These are phyloP conservation scores for Salix viminalis DNA, from an alignment of 345 rosid species.

Conservation along the genomic window DNA sequence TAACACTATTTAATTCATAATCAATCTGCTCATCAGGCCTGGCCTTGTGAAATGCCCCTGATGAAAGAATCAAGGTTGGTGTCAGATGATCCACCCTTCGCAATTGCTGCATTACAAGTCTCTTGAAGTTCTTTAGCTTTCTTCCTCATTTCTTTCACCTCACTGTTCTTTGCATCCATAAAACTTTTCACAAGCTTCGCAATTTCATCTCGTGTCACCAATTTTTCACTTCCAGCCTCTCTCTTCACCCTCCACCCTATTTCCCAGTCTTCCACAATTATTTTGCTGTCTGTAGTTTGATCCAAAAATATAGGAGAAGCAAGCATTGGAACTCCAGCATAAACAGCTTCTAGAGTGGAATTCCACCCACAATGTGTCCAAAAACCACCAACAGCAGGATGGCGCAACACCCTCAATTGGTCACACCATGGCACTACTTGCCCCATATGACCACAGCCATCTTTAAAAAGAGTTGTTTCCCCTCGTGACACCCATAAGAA, in stretches of 20 bases:
- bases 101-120: slow-evolving; percentile 11
- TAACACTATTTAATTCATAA: not conserved
- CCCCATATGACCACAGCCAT: slow-evolving; percentile 2
- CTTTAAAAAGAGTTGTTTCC: not conserved
- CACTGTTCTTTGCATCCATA: slow-evolving; percentile 13
- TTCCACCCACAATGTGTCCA: slow-evolving; percentile 34
- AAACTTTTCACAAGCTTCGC: slow-evolving; percentile 12
- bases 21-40: not conserved
- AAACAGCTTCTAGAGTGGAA: slow-evolving; percentile 24
- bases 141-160: slow-evolving; percentile 11
- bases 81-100: slow-evolving; percentile 20
- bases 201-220: slow-evolving; percentile 17
- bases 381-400: slow-evolving; percentile 28
- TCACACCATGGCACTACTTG: slow-evolving; percentile 28
- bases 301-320: slow-evolving; percentile 26
- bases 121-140: slow-evolving; percentile 10
- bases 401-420: slow-evolving; percentile 22
- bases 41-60: not conserved
- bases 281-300: slow-evolving; percentile 18
- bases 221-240: not conserved
- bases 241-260: slow-evolving; percentile 21
- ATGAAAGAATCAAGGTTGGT: slow-evolving; percentile 19
- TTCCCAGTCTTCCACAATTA: slow-evolving; percentile 21
- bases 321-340: slow-evolving; percentile 27
- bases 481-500: slow-evolving; percentile 23